Evolutionary conservation across 495 filamentous ascomycete genomes (phyloP), one percentile per base, ranked within the genome.

Genomic region (Aspergillus biplanus): DNA sequence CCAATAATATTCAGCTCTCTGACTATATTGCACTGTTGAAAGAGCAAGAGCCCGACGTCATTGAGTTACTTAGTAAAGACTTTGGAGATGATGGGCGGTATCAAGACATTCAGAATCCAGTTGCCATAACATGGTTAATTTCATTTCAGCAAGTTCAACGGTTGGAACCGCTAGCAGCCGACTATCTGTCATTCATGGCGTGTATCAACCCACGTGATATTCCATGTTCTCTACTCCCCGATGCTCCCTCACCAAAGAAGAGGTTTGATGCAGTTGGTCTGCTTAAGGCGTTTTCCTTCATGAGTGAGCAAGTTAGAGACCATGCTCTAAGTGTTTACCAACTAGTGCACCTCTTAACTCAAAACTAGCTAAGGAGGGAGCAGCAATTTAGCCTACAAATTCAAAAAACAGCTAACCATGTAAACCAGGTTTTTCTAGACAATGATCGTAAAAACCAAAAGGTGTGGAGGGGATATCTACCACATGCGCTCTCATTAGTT

Each of bases 101-200:
- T 57, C 42, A 35, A 6, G 74, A 71, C 11, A 74, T 68, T 31
- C 69, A 78, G 16, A 87, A 85, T 61, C 73, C 84, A 8, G 74
- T 87, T 1, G 82, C 80, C 1, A 74, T 71, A 0, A 88, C 84
- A 0, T 87, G 82, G 84, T 69, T 81, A 1, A 77, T 83, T 5
- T 85, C 82, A 0, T 82, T 87, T 53, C 61, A 70, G 0, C 78
- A 85, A 61, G 81, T 86, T 7, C 69, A 63, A 18, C 46, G 68
- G 13, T 37, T 53, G 4, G 56, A 78, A 44, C 42, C 46, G 0
- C 9, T 70, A 0, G 81, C 81, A 0, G 66, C 73, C 0, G 63
- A 79, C 0, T 72, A 75, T 50, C 59, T 86, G 0, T 68, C 66
- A 0, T 76, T 80, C 55, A 78, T 85, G 66, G 65, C 80, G 16